phyloP scores from a whole-genome alignment of 441 rosid genomes.

The Euphorbia celastroides region DNA sequence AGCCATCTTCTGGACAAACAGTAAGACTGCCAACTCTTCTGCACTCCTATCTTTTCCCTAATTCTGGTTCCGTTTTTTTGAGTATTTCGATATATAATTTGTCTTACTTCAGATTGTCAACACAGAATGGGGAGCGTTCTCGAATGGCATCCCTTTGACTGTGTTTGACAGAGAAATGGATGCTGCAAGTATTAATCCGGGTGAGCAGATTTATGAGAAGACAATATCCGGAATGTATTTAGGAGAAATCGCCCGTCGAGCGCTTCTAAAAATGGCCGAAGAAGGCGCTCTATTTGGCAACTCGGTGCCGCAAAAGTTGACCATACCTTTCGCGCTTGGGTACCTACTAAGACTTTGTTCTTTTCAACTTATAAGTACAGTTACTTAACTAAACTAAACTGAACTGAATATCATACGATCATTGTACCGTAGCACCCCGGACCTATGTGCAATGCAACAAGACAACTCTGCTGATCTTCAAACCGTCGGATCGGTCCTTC shows the following conservation, averaged over 20 bases:
- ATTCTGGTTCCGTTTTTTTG: background rate
- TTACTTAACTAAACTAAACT: background rate
- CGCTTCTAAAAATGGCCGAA: conserved; percentile 51
- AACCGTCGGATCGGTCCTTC: conserved; percentile 51
- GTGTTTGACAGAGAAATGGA: conserved; percentile 74
- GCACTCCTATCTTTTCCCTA: background rate
- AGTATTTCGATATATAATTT: background rate
- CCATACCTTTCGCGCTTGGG: conserved; percentile 50
- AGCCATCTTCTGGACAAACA: conserved; percentile 42
- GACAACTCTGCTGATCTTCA: conserved; percentile 63
- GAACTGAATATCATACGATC: background rate
- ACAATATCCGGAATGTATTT: conserved; percentile 93
- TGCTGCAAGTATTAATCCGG: conserved; percentile 65
- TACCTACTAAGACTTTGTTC: conserved; percentile 21
- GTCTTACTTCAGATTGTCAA: conserved; percentile 51
- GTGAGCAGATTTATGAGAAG: conserved; percentile 93
- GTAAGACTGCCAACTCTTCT: conserved; percentile 28
- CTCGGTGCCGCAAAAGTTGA: conserved; percentile 39
- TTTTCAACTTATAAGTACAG: background rate
- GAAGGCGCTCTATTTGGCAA: conserved; percentile 56
- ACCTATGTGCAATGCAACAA: conserved; percentile 65
- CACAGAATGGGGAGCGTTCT: conserved; percentile 92
- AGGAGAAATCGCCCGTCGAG: conserved; percentile 77
- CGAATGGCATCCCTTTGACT: conserved; percentile 65
- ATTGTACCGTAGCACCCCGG: conserved; percentile 45